Conservation (phyloP, 148 eudicot species). For the Rhododendron henanense region DNA sequence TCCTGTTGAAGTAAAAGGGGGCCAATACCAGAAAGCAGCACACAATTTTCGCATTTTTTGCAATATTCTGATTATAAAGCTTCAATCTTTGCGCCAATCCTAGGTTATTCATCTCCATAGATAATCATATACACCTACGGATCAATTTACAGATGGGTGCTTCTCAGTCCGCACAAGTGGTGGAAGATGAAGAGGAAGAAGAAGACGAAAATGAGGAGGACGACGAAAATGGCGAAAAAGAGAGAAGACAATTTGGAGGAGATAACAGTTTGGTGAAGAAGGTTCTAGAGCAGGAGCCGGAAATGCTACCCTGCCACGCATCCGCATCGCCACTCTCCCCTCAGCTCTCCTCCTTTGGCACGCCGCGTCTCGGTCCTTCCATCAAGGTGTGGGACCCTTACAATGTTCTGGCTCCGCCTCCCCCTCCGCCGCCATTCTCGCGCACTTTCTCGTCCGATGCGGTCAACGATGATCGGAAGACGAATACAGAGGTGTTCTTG, state of each 20-base stretch:
- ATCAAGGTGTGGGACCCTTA: conserved; percentile 99
- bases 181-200: conserved; percentile 52
- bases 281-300: conserved; percentile 88
- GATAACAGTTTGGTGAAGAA: conserved; percentile 53
- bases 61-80: too few species aligned
- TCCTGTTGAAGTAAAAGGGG: too few species aligned
- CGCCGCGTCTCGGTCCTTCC: conserved; percentile 87
- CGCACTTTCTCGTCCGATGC: conserved; percentile 38
- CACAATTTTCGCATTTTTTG: too few species aligned
- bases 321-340: conserved; percentile 96
- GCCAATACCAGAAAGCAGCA: too few species aligned
- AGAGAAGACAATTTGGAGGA: conserved; percentile 11
- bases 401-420: conserved; percentile 81
- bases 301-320: conserved; percentile 93
- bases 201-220: conserved; percentile 31
- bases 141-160: conserved; percentile 52
- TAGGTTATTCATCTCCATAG: not conserved
- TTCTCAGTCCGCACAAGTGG: conserved; percentile 58
- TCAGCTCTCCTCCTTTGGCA: conserved; percentile 81
- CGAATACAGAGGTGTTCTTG: conserved; percentile 65
- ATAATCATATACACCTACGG: not conserved
- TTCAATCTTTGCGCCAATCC: conserved; percentile 6
- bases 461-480: conserved; percentile 31
- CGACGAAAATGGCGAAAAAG: conserved; percentile 25
- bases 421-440: conserved; percentile 45